Evolutionary conservation across 176 grass and related monocot genomes (phyloP).

Genomic region (Musa schizocarpa): DNA sequence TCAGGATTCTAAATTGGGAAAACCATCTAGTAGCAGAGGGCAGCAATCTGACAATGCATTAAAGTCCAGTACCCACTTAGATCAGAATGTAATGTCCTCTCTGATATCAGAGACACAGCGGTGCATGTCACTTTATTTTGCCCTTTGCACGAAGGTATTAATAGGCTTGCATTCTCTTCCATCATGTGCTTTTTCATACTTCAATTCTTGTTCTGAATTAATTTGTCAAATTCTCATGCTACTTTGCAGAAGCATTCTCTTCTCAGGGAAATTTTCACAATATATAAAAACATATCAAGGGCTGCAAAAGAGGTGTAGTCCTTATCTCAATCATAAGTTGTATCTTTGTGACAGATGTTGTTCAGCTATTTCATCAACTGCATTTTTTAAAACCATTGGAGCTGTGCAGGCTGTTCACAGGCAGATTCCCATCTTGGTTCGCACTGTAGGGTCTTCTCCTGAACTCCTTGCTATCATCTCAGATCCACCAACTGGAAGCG

Average conservation of each 20-base stretch:
- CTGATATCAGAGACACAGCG: constrained; percentile 47
- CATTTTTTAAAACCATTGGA: constrained; percentile 18
- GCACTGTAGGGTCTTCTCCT: constrained; percentile 63
- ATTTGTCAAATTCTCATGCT: background rate
- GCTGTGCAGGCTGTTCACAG: constrained; percentile 64
- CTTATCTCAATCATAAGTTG: background rate
- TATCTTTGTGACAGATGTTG: constrained; percentile 6
- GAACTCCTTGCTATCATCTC: constrained; percentile 73
- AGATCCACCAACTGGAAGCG: constrained; percentile 60
- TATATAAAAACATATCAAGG: constrained; percentile 66
- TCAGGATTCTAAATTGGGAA: constrained; percentile 56
- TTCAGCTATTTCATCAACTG: constrained; percentile 8
- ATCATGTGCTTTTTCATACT: background rate
- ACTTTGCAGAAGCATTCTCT: constrained; percentile 81
- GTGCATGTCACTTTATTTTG: constrained; percentile 91
- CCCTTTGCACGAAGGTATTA: constrained; percentile 83
- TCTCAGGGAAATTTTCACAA: constrained; percentile 68
- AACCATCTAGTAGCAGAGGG: background rate
- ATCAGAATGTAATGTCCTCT: constrained; percentile 23
- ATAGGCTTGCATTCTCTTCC: constrained; percentile 17
- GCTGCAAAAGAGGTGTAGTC: constrained; percentile 75
- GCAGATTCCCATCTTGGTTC: constrained; percentile 81
- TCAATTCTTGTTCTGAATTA: background rate
- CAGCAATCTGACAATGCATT: background rate
- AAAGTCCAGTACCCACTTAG: constrained; percentile 6